These are phyloP conservation scores for Porpolomopsis calyptriformis DNA, from an alignment of 768 basidiomycete genomes.

Conservation along the genomic window DNA sequence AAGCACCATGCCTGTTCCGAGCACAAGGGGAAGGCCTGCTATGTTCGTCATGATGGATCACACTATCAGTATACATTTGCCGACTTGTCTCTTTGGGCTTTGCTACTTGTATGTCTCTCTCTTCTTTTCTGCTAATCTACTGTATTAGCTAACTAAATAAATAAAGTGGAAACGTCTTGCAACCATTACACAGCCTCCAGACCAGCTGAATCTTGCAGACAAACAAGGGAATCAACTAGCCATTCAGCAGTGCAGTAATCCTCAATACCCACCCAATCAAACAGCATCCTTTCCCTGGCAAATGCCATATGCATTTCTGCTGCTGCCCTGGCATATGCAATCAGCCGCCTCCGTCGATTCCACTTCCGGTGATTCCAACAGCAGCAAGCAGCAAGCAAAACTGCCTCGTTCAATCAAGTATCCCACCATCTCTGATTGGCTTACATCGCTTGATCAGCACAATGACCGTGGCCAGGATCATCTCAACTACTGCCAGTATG, in stretches of 20 bases:
- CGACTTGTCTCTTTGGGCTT: constrained; percentile 4
- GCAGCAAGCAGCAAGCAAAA: too few relatives aligned
- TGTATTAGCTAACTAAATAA: not conserved
- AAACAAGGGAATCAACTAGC: not conserved
- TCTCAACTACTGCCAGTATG: not conserved
- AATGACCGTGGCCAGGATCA: not conserved
- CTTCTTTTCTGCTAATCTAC: not conserved
- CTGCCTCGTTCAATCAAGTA: not conserved
- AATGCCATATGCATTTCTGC: not conserved
- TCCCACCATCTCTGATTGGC: not conserved
- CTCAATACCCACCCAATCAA: not conserved
- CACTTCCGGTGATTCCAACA: not conserved
- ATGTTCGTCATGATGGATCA: constrained; percentile 4
- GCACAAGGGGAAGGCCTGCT: constrained; percentile 5
- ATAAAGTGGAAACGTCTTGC: not conserved
- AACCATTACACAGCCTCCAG: not conserved
- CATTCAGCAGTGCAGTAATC: not conserved
- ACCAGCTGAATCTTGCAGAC: not conserved
- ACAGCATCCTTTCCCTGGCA: not conserved
- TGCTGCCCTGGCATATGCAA: not conserved
- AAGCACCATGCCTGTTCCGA: constrained; percentile 2
- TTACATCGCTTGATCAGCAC: not conserved
- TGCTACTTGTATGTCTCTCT: not conserved
- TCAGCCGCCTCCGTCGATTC: not conserved
- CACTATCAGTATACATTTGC: constrained; percentile 8